These are phyloP conservation scores for Amoebophrya sp. DNA, from an alignment of 169 alveolate species.

Conservation along the genomic window DNA sequence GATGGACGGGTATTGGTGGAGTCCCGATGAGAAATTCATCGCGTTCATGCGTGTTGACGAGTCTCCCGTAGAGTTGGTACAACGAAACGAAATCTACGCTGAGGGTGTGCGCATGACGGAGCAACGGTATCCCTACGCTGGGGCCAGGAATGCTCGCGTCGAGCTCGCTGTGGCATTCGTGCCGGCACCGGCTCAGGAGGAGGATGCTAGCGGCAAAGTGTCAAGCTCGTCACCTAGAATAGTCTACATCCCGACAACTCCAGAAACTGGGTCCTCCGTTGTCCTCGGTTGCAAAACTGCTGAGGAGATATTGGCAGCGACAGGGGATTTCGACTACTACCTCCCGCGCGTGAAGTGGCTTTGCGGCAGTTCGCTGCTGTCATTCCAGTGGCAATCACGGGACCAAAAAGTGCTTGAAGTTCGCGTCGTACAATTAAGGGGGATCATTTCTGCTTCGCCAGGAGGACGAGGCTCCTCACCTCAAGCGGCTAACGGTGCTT, in stretches of 20 bases:
- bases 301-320: no score
- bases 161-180: not conserved
- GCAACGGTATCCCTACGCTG: slow-evolving; percentile 5
- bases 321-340: not conserved
- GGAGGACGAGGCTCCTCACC: not conserved
- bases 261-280: no score
- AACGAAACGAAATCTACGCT: not conserved
- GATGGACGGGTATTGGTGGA: not conserved
- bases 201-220: not conserved
- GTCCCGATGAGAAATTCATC: not conserved
- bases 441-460: not conserved
- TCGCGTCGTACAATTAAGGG: not conserved
- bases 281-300: no score
- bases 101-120: not conserved
- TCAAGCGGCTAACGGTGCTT: no score
- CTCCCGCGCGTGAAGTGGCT: not conserved
- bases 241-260: no score
- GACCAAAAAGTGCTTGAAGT: not conserved
- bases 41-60: slow-evolving; percentile 5
- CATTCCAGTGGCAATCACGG: not conserved
- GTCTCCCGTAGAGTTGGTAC: not conserved
- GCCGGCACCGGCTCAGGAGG: not conserved
- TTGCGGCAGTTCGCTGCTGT: not conserved
- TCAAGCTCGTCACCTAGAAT: not conserved
- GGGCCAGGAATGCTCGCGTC: not conserved